Base-by-base conservation (phyloP, 805 yeast species). In the Wickerhamomyces mucosus region DNA sequence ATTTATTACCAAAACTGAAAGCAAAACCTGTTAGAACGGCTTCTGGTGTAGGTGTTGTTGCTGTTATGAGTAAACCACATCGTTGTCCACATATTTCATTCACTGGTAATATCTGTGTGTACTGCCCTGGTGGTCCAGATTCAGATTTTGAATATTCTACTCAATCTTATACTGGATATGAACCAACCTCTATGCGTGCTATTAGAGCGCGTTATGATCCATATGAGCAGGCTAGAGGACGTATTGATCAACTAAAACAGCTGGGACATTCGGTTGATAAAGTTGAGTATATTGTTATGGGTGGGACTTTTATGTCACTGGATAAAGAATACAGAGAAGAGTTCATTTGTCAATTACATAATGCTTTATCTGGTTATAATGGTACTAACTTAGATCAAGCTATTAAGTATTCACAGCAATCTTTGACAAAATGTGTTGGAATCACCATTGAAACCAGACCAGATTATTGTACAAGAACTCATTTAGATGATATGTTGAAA, bases 1-100 rank as follows among this genome's bases (percentile, higher is more conserved):
- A 86, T 50, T 60, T 92, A 33, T 65, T 92, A 24, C 98, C 97
- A 3, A 88, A 88, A 58, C 66, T 92, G 28, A 84, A 92, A 59
- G 98, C 98, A n/a, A 92, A 92, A 56, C 98, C 98, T 0, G 97
- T 92, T 27, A 72, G 98, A 58, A 92, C 98, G 0, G 98, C 98
- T 0, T 82, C 95, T 9, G 98, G 98, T 47, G 94, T 92, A 37
- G 98, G 98, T 8, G 98, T 92, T 15, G 97, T 92, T 27, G 98
- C 98, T 0, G 97, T 92, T 20, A 92, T 92, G 97, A 88, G 96
- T 63, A 92, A 92, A 57, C 98, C 98, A 3, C 98, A 92, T 57
- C 71, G 98, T 61, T 92, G 98, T 59, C 98, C 98, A 18, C 98
- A 92, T 58, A 92, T 92, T 48, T 97, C 98, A 15, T 92, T 92